Evolutionary conservation across 176 grass and related monocot genomes (phyloP).

Genomic region (Oryza punctata): DNA sequence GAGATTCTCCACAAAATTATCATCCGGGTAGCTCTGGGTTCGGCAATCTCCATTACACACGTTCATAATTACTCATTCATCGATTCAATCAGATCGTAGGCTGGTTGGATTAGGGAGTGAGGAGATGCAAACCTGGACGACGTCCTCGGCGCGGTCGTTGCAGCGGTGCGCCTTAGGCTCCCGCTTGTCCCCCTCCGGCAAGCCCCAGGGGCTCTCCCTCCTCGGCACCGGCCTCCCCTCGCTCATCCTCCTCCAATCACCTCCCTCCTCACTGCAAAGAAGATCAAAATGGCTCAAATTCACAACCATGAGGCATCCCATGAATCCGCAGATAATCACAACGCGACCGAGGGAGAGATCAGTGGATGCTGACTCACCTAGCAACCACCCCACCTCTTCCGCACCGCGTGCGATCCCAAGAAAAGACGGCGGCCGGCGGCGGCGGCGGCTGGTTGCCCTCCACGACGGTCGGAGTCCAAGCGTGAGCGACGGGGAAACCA

Average conservation of each 20-base stretch:
- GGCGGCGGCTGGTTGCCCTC: conserved; percentile 19
- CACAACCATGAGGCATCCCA: not conserved
- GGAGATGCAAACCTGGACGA: conserved; percentile 58
- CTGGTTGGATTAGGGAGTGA: not conserved
- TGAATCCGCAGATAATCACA: not conserved
- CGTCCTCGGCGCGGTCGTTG: conserved; percentile 89
- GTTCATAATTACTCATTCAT: not conserved
- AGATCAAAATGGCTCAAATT: conserved; percentile 32
- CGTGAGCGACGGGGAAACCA: not conserved
- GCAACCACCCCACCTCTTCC: not conserved
- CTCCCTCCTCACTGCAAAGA: not conserved
- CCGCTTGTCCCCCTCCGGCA: conserved; percentile 84
- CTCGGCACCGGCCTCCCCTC: conserved; percentile 64
- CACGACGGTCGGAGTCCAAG: conserved; percentile 18
- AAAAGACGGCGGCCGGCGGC: conserved; percentile 18
- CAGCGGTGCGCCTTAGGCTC: conserved; percentile 84
- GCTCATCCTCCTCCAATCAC: conserved; percentile 47
- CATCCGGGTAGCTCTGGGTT: not conserved
- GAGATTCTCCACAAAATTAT: not conserved
- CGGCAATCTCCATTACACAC: not conserved
- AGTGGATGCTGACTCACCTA: not conserved
- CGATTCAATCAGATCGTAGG: not conserved
- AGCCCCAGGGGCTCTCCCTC: conserved; percentile 83
- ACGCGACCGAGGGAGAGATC: not conserved
- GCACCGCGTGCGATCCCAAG: conserved; percentile 23